Evolutionary conservation across 148 eudicot species (phyloP).

Genomic region (Amaranthus palmeri): DNA sequence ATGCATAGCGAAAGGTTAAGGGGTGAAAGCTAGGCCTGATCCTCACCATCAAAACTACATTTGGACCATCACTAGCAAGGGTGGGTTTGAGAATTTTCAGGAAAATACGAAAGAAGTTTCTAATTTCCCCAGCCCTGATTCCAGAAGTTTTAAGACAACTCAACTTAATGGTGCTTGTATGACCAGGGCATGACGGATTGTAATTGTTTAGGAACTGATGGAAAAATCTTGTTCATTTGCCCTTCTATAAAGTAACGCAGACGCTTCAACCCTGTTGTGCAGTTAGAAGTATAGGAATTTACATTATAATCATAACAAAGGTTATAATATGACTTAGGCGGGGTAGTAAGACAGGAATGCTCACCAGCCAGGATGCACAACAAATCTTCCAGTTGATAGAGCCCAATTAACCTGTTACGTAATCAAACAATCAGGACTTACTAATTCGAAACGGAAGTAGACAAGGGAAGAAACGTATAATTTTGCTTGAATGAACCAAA

Average conservation of each 20-base stretch:
- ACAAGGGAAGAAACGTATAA: neutral
- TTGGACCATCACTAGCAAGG: neutral
- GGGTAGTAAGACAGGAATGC: conserved; percentile 12
- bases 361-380: conserved; percentile 97
- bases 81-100: neutral
- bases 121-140: conserved; percentile 1
- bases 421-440: conserved; percentile 1
- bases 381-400: conserved; percentile 72
- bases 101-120: conserved; percentile 5
- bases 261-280: conserved; percentile 93
- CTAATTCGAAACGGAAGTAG: neutral
- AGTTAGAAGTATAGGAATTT: conserved; percentile 15
- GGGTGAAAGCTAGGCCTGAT: neutral
- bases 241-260: conserved; percentile 91
- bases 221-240: conserved; percentile 91
- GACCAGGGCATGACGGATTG: neutral
- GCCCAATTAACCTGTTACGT: conserved; percentile 93
- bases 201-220: conserved; percentile 47
- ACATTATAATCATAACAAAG: neutral
- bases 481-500: neutral
- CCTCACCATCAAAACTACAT: neutral
- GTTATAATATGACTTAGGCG: neutral
- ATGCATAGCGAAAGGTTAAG: neutral
- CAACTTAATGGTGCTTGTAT: conserved; percentile 6
- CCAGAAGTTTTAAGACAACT: neutral